Evolutionary conservation across 148 eudicot genomes (phyloP), one percentile per base, ranked within the genome.

Genomic region (Rhododendron simsii): DNA sequence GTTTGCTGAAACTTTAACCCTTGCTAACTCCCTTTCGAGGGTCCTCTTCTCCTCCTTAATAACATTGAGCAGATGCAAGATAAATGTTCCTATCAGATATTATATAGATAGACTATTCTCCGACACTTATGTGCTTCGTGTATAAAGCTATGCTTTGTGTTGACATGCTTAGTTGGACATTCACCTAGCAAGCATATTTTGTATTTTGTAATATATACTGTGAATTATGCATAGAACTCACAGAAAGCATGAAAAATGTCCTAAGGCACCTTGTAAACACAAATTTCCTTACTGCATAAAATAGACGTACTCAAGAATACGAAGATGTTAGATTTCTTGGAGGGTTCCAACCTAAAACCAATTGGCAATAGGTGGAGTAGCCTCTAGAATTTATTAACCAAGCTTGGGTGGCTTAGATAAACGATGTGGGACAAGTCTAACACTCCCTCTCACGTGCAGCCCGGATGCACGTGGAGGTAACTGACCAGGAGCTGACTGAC

Each of bases 21-120:
- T 94, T 85, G 99, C 96, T 44, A 97, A 94, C 80, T 97, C 98
- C 88, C 98, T 94, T 91, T 97, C 98, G 30, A 95, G 86, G 3
- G 88, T 91, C 88, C 94, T 93, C 89, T 94, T 97, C 92, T 97
- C 99, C 69, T 94, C 98, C 99, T 97, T 59, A 59, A 73, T 9
- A 73, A 74, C 71, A 33, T 33, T 76, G 41, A 41, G 44, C 21
- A 85, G 61, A 81, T 71, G 80, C 47, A 86, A 59, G 48, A 9
- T 80, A 77, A 81, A 83, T 55, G 48, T 39, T 74, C 39, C 20
- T 71, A 28, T 69, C 35, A 28, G 37, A 30, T 69, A 69, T 69
- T 69, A 28, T 33, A 28, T 30, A 69, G 21, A 71, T 33, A 13
- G 7, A 30, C 39, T 71, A 30, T 71, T 71, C 76, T 30, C 18